Percentiles rank a stretch among this genome's conserved stretches.
phyloP scores from a whole-genome alignment of 441 rosid species.

The Euphorbia celastroides region DNA sequence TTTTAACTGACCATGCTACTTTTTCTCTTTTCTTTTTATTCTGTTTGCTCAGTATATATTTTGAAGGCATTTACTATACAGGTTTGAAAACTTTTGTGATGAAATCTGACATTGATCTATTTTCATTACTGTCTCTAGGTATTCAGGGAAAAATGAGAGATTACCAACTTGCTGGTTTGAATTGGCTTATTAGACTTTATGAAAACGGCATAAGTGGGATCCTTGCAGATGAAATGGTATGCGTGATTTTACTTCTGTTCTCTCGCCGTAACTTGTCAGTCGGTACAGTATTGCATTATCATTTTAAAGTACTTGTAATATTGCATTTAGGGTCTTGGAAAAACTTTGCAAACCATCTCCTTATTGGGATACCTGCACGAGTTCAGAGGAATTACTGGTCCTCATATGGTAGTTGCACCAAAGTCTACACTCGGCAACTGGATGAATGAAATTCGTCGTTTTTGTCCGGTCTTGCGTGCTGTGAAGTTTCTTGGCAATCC shows the following conservation, averaged over 20 bases:
- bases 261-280: slow-evolving; percentile 3
- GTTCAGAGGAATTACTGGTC: slow-evolving; percentile 92
- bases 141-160: slow-evolving; percentile 98
- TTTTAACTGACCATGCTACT: background rate
- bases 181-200: slow-evolving; percentile 96
- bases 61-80: background rate
- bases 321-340: slow-evolving; percentile 83
- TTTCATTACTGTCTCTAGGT: slow-evolving; percentile 39
- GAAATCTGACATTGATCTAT: slow-evolving; percentile 1
- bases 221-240: slow-evolving; percentile 99
- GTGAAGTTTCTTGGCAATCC: slow-evolving; percentile 99
- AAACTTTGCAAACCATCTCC: slow-evolving; percentile 98
- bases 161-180: slow-evolving; percentile 95
- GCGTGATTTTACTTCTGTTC: slow-evolving; percentile 5
- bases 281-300: background rate
- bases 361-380: slow-evolving; percentile 92
- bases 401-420: slow-evolving; percentile 99
- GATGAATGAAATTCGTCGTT: slow-evolving; percentile 99
- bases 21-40: background rate
- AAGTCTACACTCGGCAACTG: slow-evolving; percentile 99
- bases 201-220: slow-evolving; percentile 99
- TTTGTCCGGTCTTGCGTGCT: slow-evolving; percentile 86
- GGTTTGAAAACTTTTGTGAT: background rate
- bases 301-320: slow-evolving; percentile 1
- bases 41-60: background rate